These are phyloP conservation scores for Penicillium hordei DNA, from an alignment of 2,329 filamentous ascomycete genomes.

Conservation along the genomic window DNA sequence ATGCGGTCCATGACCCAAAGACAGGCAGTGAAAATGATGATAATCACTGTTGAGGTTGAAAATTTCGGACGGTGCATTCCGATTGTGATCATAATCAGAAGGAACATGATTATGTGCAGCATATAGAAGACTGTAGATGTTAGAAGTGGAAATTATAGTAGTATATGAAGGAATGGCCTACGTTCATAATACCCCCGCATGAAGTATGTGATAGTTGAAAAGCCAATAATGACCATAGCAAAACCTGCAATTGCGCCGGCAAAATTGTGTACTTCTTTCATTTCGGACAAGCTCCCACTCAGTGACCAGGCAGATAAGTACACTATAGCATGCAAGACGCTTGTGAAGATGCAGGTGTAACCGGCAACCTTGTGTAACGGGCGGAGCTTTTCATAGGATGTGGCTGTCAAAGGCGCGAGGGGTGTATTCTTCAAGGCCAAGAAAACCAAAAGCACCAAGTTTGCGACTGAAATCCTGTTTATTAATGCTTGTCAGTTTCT, in stretches of 20 bases:
- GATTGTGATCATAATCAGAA: conserved; percentile 12
- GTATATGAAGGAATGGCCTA: neutral
- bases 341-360: conserved; percentile 18
- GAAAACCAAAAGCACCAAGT: conserved; percentile 17
- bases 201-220: conserved; percentile 4
- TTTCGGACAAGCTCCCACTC: neutral
- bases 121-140: conserved; percentile 12
- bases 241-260: conserved; percentile 1
- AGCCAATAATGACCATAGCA: conserved; percentile 4
- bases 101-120: conserved; percentile 11
- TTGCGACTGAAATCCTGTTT: conserved; percentile 15
- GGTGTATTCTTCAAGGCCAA: conserved; percentile 19
- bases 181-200: conserved; percentile 1
- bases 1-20: conserved; percentile 12
- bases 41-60: conserved; percentile 6
- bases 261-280: neutral
- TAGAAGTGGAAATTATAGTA: neutral
- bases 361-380: conserved; percentile 19
- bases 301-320: conserved; percentile 5
- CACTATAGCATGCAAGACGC: conserved; percentile 1
- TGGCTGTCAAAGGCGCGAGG: conserved; percentile 14
- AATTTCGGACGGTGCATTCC: conserved; percentile 14
- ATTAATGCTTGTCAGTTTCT: neutral
- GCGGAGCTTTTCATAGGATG: conserved; percentile 22
- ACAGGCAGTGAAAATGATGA: conserved; percentile 13